phyloP scores from a whole-genome alignment of 1,139 yeast genomes.

The Geotrichum histeridarum region DNA sequence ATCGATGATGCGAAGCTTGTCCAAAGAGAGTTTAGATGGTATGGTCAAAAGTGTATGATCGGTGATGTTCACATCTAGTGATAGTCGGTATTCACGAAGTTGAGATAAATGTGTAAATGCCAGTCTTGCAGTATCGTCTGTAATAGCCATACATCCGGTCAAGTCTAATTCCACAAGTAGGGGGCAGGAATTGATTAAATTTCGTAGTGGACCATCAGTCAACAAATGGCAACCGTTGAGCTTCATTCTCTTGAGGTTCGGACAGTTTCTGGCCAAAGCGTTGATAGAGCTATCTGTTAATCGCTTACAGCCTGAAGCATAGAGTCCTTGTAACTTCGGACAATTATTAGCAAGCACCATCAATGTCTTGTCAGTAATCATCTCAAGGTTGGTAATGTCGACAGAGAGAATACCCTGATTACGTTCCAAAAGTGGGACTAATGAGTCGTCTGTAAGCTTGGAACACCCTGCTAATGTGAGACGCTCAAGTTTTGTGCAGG shows the following conservation, averaged over 20 bases:
- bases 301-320: conserved; percentile 76
- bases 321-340: conserved; percentile 76
- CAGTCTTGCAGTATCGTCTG: conserved; percentile 56
- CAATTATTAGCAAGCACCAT: conserved; percentile 67
- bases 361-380: conserved; percentile 62
- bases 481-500: conserved; percentile 73
- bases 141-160: conserved; percentile 72
- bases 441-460: conserved; percentile 55
- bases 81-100: conserved; percentile 76
- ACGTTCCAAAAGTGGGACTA: conserved; percentile 55
- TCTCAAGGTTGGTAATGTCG: conserved; percentile 81
- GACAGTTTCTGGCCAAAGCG: conserved; percentile 57
- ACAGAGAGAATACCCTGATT: conserved; percentile 76
- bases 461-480: conserved; percentile 80
- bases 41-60: conserved; percentile 46
- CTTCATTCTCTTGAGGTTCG: conserved; percentile 75
- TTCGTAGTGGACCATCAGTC: conserved; percentile 61
- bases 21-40: conserved; percentile 37
- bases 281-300: conserved; percentile 66
- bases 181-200: conserved; percentile 65
- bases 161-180: conserved; percentile 85
- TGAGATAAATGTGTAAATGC: conserved; percentile 63
- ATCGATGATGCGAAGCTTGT: conserved; percentile 69
- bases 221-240: conserved; percentile 67
- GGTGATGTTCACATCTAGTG: conserved; percentile 65